Base-by-base conservation (phyloP, 768 basidiomycete genomes). In the Mycena pura region DNA sequence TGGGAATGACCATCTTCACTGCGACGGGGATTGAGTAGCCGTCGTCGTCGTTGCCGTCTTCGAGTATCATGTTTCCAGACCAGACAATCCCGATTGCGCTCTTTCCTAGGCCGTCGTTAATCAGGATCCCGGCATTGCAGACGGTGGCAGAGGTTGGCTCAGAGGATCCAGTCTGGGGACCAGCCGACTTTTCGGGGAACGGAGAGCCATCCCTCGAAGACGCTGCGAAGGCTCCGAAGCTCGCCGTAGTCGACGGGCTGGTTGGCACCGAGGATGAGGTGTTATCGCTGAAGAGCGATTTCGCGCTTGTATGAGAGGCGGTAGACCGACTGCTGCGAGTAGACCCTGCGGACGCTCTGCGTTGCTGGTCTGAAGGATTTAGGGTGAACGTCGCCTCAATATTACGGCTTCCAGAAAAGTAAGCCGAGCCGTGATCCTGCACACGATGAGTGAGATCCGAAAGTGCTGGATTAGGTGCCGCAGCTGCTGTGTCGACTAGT, bases 51-150 rank as follows among this genome's bases (percentile, higher is more conserved):
- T 2, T 34, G 40, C 19, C 47, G 14, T 55, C 60, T 38, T 61
- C 60, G 9, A 25, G 47, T 32, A 61, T 50, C 60, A 61, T 55
- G 15, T 29, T 36, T 1, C 60, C 60, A 5, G 60, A 41, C 60
- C 60, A 61, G 10, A 55, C 52, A 14, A 49, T 55, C 11, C 60
- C 52, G 19, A 43, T 43, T 8, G 44, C 45, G 22, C 40, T 45
- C 25, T 55, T n/a, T 11, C 32, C 47, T 3, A 61, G 45, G 7
- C 32, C 2, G 6, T 36, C 24, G 6, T 55, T 25, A 22, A 61
- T 48, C 0, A 61, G 6, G 22, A 61, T 49, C 17, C 60, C 60
- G 3, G 46, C 60, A 15, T 55, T 19, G 24, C 17, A 28, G 39
- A 55, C 32, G 17, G 52, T 36, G 11, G 31, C 27, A 22, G 51